Evolutionary conservation across 805 yeast genomes (phyloP), one percentile per base, ranked within the genome.

Genomic region (Yarrowia keelungensis): DNA sequence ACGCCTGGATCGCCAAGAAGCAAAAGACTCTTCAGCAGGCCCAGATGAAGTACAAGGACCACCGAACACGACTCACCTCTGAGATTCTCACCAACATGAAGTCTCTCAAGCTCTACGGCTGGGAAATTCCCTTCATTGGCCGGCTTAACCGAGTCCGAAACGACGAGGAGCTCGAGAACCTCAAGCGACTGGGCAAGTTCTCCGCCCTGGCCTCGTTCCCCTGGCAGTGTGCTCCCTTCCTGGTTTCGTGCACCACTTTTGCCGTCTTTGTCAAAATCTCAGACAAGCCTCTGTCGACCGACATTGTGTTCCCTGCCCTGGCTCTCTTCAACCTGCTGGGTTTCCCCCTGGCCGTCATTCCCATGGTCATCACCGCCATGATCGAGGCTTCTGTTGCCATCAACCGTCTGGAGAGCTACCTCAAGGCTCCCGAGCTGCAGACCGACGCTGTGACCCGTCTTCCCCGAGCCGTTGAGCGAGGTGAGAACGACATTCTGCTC

Each of bases 341-440:
- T 0, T 95, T 95, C 86, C 99, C 99, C 54, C 83, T 95, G 71
- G 93, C 96, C 11, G 91, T 92, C 47, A 84, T 95, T 71, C 99
- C 99, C 51, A 90, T 87, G 86, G 93, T 94, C 15, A 87, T 95
- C 71, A 89, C 97, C 16, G 83, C 90, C 56, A 79, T 92, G 62
- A 89, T 96, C 71, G 99, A 95, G 78, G 92, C 98, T 2, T 90
- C 91, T 70, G 84, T 81, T 4, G 81, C 84, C 11, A 70, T 77
- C 38, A 70, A 70, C 45, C 81, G 99, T 83, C 84, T 95, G 73
- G 84, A 87, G 3, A 83, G 84, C 45, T 95, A 90, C 78, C 82
- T 95, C 72, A 82, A 85, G 12, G 83, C 90, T 71, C 78, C 77
- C 19, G 98, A 95, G 76, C 81, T 95, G 69, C 98, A 95, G 78